phyloP scores from a whole-genome alignment of 2,329 filamentous ascomycete genomes.

The Fusarium temperatum region DNA sequence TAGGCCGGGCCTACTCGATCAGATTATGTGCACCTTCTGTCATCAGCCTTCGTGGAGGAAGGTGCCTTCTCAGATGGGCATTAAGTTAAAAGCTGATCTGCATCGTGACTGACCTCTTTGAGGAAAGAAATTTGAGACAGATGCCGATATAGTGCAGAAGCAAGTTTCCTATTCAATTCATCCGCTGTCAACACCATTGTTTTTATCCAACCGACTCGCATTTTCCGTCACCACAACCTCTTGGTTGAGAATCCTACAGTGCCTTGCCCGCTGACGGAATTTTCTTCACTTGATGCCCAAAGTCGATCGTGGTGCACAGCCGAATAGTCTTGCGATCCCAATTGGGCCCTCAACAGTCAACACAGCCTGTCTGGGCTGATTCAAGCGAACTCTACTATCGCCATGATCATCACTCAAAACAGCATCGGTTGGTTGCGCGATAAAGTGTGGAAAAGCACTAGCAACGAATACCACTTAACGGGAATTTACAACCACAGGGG shows the following conservation, averaged over 20 bases:
- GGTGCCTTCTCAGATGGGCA: not conserved
- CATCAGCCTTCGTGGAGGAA: not conserved
- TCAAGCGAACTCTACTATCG: not conserved
- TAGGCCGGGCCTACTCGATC: not conserved
- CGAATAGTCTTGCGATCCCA: not conserved
- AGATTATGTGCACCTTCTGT: not conserved
- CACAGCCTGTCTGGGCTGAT: not conserved
- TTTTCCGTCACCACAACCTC: not conserved
- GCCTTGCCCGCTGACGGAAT: not conserved
- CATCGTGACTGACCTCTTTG: not conserved
- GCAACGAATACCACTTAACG: not conserved
- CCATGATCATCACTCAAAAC: not conserved
- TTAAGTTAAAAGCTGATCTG: not conserved
- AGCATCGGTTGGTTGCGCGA: not conserved
- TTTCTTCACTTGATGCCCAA: conserved; percentile 20
- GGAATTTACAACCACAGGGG: not conserved
- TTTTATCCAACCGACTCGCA: conserved; percentile 13
- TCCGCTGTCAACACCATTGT: conserved; percentile 13
- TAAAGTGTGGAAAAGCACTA: conserved; percentile 1
- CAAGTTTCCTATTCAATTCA: not conserved
- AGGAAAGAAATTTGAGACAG: not conserved
- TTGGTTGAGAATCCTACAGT: not conserved
- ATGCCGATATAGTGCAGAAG: not conserved
- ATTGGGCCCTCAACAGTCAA: conserved; percentile 2
- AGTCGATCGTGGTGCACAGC: not conserved